Conservation (phyloP, 768 basidiomycete species). For the Calocybe cyanea region DNA sequence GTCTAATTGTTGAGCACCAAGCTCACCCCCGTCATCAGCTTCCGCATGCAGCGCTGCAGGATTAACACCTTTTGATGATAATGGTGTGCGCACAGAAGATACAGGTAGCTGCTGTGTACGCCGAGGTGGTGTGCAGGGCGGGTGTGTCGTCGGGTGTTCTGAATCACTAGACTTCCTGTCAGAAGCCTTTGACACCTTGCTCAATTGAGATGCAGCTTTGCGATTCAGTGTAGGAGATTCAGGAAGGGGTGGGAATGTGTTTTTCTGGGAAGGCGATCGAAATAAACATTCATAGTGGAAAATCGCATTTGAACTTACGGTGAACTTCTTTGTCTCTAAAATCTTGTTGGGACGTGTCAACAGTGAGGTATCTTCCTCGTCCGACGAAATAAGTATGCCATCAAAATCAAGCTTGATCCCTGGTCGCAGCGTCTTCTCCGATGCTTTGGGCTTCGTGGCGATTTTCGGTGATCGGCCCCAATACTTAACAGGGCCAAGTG, state of each 20-base stretch:
- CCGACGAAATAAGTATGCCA: conserved; percentile 24
- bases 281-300: conserved; percentile 13
- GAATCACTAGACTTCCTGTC: conserved; percentile 3
- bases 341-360: conserved; percentile 24
- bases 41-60: conserved; percentile 25
- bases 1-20: conserved; percentile 19
- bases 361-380: conserved; percentile 26
- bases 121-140: conserved; percentile 20
- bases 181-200: conserved; percentile 17
- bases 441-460: conserved; percentile 21
- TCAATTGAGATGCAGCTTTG: conserved; percentile 18
- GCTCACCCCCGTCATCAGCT: conserved; percentile 15
- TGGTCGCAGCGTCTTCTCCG: conserved; percentile 29
- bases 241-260: conserved; percentile 37
- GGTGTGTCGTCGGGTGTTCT: conserved; percentile 12
- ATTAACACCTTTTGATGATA: conserved; percentile 26
- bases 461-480: conserved; percentile 36
- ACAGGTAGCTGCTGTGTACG: conserved; percentile 17
- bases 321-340: conserved; percentile 20
- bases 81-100: conserved; percentile 21
- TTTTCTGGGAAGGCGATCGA: conserved; percentile 31
- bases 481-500: conserved; percentile 40
- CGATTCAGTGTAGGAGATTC: conserved; percentile 44
- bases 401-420: conserved; percentile 35
- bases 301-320: conserved; percentile 18